Percentiles rank a stretch among this genome's conserved stretches.
Evolutionary conservation across 495 filamentous ascomycete species (phyloP).

Genomic region (Coniosporium apollinis): DNA sequence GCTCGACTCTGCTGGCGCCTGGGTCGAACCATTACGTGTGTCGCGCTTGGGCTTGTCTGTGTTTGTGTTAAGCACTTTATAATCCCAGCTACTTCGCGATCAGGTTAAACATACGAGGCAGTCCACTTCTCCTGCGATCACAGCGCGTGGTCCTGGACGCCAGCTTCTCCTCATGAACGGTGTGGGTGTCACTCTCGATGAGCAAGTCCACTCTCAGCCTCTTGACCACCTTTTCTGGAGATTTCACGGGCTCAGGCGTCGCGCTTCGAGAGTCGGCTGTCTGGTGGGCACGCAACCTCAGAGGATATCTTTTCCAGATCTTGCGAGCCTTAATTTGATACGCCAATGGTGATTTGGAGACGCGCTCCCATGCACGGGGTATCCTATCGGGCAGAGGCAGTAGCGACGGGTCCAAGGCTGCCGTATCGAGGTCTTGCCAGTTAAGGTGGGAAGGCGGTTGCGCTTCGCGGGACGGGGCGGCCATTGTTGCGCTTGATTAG

Average conservation of each 20-base stretch:
- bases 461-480: neutral
- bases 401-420: neutral
- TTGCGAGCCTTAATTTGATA: conserved; percentile 14
- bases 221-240: conserved; percentile 8
- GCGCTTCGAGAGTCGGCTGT: neutral
- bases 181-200: no score
- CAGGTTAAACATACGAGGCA: no score
- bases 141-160: no score
- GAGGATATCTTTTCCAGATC: conserved; percentile 21
- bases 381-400: conserved; percentile 13
- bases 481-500: no score
- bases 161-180: no score
- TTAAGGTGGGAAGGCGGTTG: conserved; percentile 5
- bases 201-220: no score
- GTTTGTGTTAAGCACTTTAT: no score
- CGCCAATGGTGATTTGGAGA: conserved; percentile 12
- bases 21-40: no score
- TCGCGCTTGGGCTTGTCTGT: no score
- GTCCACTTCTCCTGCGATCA: no score
- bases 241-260: neutral
- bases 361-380: conserved; percentile 24
- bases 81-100: no score
- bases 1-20: no score
- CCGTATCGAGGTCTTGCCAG: neutral
- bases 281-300: conserved; percentile 5